Percentiles rank a stretch among this genome's conserved stretches.
Conservation (phyloP, 176 grass and related monocot genomes). For the Oryza coarctata region DNA sequence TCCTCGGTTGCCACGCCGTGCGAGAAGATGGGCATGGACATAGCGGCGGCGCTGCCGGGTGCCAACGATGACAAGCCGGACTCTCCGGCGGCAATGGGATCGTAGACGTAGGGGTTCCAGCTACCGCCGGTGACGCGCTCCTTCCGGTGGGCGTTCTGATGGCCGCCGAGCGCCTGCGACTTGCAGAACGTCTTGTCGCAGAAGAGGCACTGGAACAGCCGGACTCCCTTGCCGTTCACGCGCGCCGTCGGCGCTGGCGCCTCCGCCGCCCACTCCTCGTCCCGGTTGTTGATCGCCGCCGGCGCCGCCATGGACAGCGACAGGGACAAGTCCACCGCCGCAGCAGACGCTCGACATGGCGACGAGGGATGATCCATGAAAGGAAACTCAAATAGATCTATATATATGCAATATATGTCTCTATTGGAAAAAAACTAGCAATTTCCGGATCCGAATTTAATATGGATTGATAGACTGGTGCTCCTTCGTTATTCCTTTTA, state of each 20-base stretch:
- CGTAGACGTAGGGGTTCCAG: conserved; percentile 41
- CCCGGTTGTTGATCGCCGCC: neutral
- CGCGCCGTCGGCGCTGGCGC: neutral
- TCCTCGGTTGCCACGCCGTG: neutral
- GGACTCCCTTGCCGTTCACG: conserved; percentile 24
- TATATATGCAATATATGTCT: too few species aligned
- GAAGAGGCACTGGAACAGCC: conserved; percentile 61
- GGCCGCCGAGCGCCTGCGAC: conserved; percentile 67
- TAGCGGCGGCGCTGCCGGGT: too few species aligned
- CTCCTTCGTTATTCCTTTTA: too few species aligned
- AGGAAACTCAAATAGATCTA: too few species aligned
- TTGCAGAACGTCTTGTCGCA: conserved; percentile 72
- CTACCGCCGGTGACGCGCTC: conserved; percentile 34
- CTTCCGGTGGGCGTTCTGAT: conserved; percentile 65
- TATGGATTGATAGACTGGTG: too few species aligned
- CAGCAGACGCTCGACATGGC: too few species aligned
- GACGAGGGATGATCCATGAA: too few species aligned
- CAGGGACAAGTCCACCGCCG: too few species aligned
- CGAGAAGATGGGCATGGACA: neutral
- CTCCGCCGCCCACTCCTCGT: neutral
- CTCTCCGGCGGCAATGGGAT: too few species aligned
- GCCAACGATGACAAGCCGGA: too few species aligned
- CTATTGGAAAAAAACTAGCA: too few species aligned
- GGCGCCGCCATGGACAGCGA: conserved; percentile 30
- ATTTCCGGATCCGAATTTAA: too few species aligned